phyloP scores from a whole-genome alignment of 202 grass and related monocot genomes.

The Dendrocalamus latiflorus region DNA sequence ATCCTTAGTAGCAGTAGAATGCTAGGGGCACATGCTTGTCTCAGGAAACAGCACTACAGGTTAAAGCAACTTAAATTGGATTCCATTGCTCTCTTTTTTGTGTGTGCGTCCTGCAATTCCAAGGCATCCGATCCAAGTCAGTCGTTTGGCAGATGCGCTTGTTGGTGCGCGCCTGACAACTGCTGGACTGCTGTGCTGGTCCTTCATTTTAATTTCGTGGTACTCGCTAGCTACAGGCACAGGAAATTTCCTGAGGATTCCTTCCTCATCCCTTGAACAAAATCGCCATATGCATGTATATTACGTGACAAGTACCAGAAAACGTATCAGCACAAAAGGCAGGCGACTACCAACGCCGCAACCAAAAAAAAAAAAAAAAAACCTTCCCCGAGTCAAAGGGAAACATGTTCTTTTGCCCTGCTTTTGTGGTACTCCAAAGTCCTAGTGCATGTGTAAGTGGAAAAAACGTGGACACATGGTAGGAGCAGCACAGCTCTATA shows the following conservation, averaged over 20 bases:
- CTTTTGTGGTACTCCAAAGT: neutral
- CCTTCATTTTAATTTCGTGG: neutral
- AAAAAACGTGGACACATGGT: neutral
- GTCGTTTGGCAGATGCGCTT: neutral
- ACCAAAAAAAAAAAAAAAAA: no score
- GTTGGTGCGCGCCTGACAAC: neutral
- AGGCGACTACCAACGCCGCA: neutral
- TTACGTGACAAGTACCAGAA: neutral
- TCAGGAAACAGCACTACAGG: neutral
- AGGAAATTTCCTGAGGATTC: neutral
- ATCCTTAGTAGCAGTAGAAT: neutral
- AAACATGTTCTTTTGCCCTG: neutral
- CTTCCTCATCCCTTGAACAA: neutral
- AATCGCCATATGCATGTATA: neutral
- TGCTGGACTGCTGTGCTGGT: neutral
- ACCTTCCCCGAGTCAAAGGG: conserved; percentile 32
- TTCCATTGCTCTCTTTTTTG: neutral
- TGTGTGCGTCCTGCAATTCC: neutral
- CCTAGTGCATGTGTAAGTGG: neutral
- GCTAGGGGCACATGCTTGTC: neutral
- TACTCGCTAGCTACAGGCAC: neutral
- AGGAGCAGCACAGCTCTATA: neutral
- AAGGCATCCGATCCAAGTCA: conserved; percentile 30
- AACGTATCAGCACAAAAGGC: neutral
- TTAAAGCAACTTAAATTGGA: neutral